Evolutionary conservation across 371 early-diverging fungal genomes (phyloP).

Genomic region (Entomophthora muscae): DNA sequence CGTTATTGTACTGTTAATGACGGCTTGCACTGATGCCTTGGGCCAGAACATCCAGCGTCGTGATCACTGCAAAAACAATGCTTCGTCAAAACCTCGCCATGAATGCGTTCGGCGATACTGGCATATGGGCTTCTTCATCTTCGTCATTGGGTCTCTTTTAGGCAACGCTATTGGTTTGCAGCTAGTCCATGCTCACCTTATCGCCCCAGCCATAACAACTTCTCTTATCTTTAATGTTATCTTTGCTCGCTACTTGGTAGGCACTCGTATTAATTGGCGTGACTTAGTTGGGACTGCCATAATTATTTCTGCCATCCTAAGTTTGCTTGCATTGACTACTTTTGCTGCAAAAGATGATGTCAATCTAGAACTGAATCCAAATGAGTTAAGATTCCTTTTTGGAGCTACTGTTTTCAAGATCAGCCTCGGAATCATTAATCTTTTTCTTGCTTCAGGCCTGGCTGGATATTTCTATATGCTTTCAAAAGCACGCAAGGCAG

Average conservation of each 20-base stretch:
- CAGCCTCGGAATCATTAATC: too few relatives aligned
- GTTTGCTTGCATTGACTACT: too few relatives aligned
- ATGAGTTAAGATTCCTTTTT: too few relatives aligned
- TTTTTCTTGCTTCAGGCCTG: too few relatives aligned
- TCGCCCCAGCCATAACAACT: constrained; percentile 43
- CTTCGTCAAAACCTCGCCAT: constrained; percentile 23
- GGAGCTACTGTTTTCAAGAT: too few relatives aligned
- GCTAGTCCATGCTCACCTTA: constrained; percentile 49
- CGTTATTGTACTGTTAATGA: too few relatives aligned
- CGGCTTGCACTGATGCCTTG: constrained; percentile 47
- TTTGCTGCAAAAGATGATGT: too few relatives aligned
- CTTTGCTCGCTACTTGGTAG: constrained; percentile 46
- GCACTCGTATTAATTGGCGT: constrained; percentile 35
- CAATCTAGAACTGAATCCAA: too few relatives aligned
- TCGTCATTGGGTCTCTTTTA: constrained; percentile 35
- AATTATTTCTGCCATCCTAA: constrained; percentile 38
- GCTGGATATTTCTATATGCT: too few relatives aligned
- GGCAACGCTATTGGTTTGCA: constrained; percentile 38
- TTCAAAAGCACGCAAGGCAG: too few relatives aligned
- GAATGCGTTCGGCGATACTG: constrained; percentile 45
- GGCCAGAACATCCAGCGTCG: constrained; percentile 44
- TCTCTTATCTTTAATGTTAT: constrained; percentile 51
- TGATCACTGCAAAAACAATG: constrained; percentile 43
- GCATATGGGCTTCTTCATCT: constrained; percentile 46
- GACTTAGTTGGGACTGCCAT: constrained; percentile 49